Evolutionary conservation across 345 rosid genomes (phyloP), one percentile per base, ranked within the genome.

Genomic region (Physaria fendleri): DNA sequence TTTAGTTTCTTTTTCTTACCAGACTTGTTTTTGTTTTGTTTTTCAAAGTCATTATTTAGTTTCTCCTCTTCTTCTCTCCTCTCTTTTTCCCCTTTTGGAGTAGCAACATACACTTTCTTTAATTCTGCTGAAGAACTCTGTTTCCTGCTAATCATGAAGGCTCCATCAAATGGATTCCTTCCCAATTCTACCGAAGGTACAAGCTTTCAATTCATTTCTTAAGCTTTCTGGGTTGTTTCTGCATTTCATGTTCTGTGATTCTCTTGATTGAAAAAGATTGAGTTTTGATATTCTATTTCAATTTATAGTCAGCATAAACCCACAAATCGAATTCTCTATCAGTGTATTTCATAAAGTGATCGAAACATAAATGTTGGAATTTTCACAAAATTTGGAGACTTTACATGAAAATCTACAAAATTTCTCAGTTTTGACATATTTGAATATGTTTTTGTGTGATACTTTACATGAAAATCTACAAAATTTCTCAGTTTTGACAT

Each of bases 101-200:
- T 33, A 65, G 62, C 53, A 42, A 54, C 3, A 54, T 5, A 64
- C 46, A 54, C 17, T 55, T 66, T 47, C 33, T 24, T 66, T 47
- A 12, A 20, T 35, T 57, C 25, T 38, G 40, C 56, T 51, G 25
- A 46, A 28, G 23, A 69, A 47, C 51, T 69, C 68, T 38, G 57
- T 54, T 69, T 55, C 48, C 27, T 59, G 5, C 53, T 40, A 57
- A 28, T 41, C 43, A 72, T 72, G 76, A 72, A 66, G 5, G 73
- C 68, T 72, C 76, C 76, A 30, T 54, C 73, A 66, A 61, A 60
- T 56, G 73, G 73, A n/a, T 61, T 72, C 33, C 62, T 46, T 56
- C 64, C 76, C 43, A 72, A 3, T 41, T 24, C 76, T n/a, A 14
- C 18, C 23, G 73, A 72, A 61, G 76, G 76, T 72, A 39, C 29